phyloP scores from a whole-genome alignment of 1,284 basidiomycete genomes.

The Papiliotrema fonsecae region DNA sequence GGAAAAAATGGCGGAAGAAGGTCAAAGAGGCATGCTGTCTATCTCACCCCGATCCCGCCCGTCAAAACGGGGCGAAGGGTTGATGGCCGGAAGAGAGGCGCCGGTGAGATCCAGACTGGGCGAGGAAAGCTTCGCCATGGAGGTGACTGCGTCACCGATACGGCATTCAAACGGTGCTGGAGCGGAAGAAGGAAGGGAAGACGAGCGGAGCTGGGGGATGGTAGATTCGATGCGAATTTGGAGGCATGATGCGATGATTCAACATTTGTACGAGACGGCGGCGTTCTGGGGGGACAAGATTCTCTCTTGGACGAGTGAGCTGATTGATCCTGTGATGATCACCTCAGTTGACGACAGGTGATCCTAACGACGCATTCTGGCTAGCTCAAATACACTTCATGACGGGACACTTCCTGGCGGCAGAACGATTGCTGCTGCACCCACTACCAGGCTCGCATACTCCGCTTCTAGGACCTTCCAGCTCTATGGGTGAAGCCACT shows the following conservation, averaged over 20 bases:
- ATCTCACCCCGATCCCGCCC: background rate
- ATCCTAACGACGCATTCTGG: conserved; percentile 97
- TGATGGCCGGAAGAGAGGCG: too few relatives aligned
- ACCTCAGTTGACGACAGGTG: conserved; percentile 54
- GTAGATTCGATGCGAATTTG: conserved; percentile 93
- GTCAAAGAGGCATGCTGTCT: background rate
- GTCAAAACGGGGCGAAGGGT: background rate
- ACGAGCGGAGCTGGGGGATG: conserved; percentile 66
- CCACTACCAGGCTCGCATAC: conserved; percentile 52
- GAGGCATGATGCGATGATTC: conserved; percentile 96
- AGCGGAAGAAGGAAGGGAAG: conserved; percentile 49
- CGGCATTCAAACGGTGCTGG: background rate
- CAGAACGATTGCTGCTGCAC: conserved; percentile 81
- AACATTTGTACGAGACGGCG: conserved; percentile 95
- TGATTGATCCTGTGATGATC: background rate
- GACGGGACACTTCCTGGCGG: conserved; percentile 89
- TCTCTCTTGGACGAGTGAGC: conserved; percentile 85
- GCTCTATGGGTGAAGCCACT: too few relatives aligned
- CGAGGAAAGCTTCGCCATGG: background rate
- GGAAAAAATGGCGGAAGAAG: background rate
- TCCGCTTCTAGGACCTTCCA: too few relatives aligned
- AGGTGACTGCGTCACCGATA: background rate
- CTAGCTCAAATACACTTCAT: conserved; percentile 95
- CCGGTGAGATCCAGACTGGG: background rate
- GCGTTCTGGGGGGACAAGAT: conserved; percentile 99